A percentile compares a stretch with the other conserved stretches of the same genome.
Conservation (phyloP, 169 alveolate species). For the Cryptosporidium viatorum region DNA sequence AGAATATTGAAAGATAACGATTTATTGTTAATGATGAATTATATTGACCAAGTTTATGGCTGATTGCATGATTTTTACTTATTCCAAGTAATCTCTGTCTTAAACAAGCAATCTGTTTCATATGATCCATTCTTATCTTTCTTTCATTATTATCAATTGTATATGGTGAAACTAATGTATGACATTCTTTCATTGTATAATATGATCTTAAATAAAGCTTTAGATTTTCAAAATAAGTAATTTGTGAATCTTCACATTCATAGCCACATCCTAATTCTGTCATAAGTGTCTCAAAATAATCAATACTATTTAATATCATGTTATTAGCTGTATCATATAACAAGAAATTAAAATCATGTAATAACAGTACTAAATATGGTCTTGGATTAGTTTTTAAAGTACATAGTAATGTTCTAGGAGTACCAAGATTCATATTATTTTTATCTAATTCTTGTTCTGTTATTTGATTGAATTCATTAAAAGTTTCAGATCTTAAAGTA, state of each 20-base stretch:
- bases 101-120: conserved; percentile 53
- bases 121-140: conserved; percentile 40
- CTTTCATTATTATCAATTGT: neutral
- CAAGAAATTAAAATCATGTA: conserved; percentile 65
- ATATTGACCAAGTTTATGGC: conserved; percentile 61
- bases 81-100: conserved; percentile 67
- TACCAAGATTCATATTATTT: neutral
- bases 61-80: conserved; percentile 68
- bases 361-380: conserved; percentile 38
- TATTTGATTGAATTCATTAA: conserved; percentile 2
- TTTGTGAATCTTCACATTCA: conserved; percentile 42
- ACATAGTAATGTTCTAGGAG: conserved; percentile 38
- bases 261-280: conserved; percentile 73
- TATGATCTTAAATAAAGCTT: conserved; percentile 42
- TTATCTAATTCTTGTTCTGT: neutral
- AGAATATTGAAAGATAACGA: conserved; percentile 40
- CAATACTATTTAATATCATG: conserved; percentile 61
- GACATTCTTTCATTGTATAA: conserved; percentile 69
- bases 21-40: conserved; percentile 57
- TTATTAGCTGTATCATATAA: conserved; percentile 57
- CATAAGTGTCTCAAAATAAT: conserved; percentile 59
- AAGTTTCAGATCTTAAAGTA: conserved; percentile 15
- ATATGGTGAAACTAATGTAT: conserved; percentile 66
- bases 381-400: conserved; percentile 70
- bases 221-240: conserved; percentile 37